Evolutionary conservation across 331 rosid species (phyloP).

Genomic region (Dryas integrifolia): DNA sequence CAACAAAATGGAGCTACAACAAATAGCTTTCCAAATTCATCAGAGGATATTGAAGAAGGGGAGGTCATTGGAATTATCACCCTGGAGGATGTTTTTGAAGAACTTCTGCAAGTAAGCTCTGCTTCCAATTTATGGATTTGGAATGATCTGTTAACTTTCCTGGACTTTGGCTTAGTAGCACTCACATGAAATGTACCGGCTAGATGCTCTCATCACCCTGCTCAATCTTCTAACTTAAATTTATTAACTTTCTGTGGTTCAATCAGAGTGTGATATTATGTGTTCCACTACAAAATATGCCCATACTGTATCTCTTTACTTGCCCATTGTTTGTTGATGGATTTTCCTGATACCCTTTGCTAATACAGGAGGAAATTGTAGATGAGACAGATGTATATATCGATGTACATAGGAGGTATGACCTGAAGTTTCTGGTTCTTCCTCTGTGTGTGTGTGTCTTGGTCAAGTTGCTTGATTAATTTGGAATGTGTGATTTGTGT

Average conservation of each 20-base stretch:
- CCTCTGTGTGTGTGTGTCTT: not conserved
- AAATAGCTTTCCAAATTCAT: slow-evolving; percentile 16
- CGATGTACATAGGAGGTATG: slow-evolving; percentile 41
- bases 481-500: slow-evolving; percentile 1
- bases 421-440: not conserved
- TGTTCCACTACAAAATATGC: not conserved
- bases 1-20: slow-evolving; percentile 25
- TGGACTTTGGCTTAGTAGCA: not conserved
- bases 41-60: slow-evolving; percentile 45
- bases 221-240: not conserved
- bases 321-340: not conserved
- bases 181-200: not conserved
- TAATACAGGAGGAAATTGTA: slow-evolving; percentile 47
- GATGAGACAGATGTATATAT: slow-evolving; percentile 50
- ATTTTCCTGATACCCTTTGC: slow-evolving; percentile 4
- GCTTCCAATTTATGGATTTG: not conserved
- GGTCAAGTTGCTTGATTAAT: not conserved
- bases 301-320: not conserved
- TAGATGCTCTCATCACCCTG: not conserved
- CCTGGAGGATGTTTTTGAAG: slow-evolving; percentile 52
- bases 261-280: not conserved
- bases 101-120: slow-evolving; percentile 44
- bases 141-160: not conserved
- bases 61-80: slow-evolving; percentile 51
- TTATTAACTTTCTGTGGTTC: not conserved